Percentiles rank a stretch among this genome's conserved stretches.
phyloP scores from a whole-genome alignment of 257 asterid species.

The Scutellaria galericulata region DNA sequence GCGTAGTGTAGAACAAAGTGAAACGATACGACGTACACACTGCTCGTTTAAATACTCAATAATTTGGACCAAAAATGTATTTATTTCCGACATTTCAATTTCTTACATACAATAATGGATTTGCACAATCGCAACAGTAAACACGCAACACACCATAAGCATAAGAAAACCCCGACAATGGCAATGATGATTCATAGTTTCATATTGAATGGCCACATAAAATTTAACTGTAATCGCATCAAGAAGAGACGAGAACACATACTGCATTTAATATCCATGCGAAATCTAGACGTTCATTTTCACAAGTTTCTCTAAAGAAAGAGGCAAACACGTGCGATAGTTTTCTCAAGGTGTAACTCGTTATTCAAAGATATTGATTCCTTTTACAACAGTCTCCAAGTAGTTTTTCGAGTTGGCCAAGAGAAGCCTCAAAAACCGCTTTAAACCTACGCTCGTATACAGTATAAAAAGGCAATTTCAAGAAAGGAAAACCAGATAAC shows the following conservation, averaged over 20 bases:
- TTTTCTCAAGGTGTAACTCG: conserved; percentile 34
- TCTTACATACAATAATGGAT: conserved; percentile 34
- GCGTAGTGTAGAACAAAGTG: no score
- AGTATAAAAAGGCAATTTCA: conserved; percentile 31
- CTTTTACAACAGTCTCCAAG: conserved; percentile 34
- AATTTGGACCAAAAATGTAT: neutral
- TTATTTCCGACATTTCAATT: conserved; percentile 9
- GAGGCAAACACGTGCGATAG: neutral
- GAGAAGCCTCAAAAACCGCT: conserved; percentile 37
- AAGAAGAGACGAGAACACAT: neutral
- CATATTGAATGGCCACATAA: neutral
- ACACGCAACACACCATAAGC: neutral
- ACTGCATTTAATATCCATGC: neutral
- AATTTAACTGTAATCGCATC: neutral
- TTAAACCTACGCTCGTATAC: conserved; percentile 34
- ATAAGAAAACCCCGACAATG: conserved; percentile 19
- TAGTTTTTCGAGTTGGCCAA: conserved; percentile 11
- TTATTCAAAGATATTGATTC: conserved; percentile 40
- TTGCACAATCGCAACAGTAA: neutral
- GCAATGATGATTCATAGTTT: no score
- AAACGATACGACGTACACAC: no score
- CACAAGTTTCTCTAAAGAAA: neutral
- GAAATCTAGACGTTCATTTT: neutral
- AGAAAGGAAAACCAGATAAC: conserved; percentile 16
- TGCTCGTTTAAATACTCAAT: no score